phyloP scores from a whole-genome alignment of 768 basidiomycete species.

The Boletus fagicola region DNA sequence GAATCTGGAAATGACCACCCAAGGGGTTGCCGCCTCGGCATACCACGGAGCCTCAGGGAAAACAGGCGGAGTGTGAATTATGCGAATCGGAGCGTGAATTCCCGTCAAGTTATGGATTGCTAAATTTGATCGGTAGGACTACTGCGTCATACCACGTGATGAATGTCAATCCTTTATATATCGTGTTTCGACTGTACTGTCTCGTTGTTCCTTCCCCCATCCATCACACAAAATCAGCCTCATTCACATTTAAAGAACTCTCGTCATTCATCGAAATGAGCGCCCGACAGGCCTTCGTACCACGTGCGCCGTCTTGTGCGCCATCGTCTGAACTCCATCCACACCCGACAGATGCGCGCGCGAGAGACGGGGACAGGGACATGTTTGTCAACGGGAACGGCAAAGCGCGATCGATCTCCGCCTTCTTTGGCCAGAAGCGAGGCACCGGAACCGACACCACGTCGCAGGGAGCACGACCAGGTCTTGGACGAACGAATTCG shows the following conservation, averaged over 20 bases:
- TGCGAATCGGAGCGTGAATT: too few species aligned
- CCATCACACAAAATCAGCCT: not conserved
- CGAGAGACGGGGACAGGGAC: conserved; percentile 9
- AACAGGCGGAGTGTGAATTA: too few species aligned
- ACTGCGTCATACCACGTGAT: conserved; percentile 15
- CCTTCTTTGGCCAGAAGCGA: conserved; percentile 23
- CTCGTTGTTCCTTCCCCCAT: not conserved
- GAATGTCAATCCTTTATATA: conserved; percentile 5
- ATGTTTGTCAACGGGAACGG: conserved; percentile 5
- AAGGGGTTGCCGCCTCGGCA: too few species aligned
- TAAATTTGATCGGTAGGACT: not conserved
- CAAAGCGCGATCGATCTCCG: conserved; percentile 23
- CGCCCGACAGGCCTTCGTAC: conserved; percentile 27
- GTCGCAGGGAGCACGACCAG: not conserved
- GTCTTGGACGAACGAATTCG: conserved; percentile 5
- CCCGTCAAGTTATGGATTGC: too few species aligned
- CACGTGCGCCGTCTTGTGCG: conserved; percentile 17
- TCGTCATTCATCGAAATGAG: conserved; percentile 18
- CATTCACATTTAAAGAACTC: not conserved
- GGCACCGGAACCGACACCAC: not conserved
- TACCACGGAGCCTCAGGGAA: too few species aligned
- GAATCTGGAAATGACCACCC: too few species aligned
- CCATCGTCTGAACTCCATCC: conserved; percentile 9
- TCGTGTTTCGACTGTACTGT: not conserved
- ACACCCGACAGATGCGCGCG: not conserved